A percentile compares a stretch with the other conserved stretches of the same genome.
These are phyloP conservation scores for Leccinum pellstonianum DNA, from an alignment of 768 basidiomycete species.

Conservation along the genomic window DNA sequence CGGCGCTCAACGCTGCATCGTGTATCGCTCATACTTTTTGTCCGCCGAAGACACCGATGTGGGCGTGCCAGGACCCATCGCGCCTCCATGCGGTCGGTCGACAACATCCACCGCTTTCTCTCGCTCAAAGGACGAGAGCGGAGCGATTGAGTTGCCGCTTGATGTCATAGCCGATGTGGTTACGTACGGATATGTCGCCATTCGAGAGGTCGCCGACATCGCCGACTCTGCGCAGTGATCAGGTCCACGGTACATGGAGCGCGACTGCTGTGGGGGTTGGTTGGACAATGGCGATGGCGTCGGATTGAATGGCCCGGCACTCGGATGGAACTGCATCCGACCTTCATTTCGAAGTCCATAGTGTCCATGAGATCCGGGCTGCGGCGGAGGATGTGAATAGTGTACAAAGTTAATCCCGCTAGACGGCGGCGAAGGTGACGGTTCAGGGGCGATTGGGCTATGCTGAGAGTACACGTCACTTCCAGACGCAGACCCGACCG, in stretches of 20 bases:
- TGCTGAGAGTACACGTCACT: slow-evolving; percentile 55
- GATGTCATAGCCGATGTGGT: slow-evolving; percentile 40
- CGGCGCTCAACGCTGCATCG: slow-evolving; percentile 23
- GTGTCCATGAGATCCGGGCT: slow-evolving; percentile 27
- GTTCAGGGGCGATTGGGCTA: slow-evolving; percentile 39
- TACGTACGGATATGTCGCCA: slow-evolving; percentile 33
- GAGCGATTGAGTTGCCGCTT: slow-evolving; percentile 26
- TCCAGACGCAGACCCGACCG: slow-evolving; percentile 55
- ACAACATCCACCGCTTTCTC: slow-evolving; percentile 48
- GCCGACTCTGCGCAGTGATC: slow-evolving; percentile 30
- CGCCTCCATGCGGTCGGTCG: neutral
- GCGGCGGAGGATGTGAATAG: slow-evolving; percentile 43
- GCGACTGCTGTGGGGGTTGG: slow-evolving; percentile 23
- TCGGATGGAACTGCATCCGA: slow-evolving; percentile 28
- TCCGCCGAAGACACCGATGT: slow-evolving; percentile 38
- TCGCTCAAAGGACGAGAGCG: slow-evolving; percentile 51
- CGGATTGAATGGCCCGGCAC: slow-evolving; percentile 33
- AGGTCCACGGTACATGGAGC: slow-evolving; percentile 36
- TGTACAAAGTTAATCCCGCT: slow-evolving; percentile 56
- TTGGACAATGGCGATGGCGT: slow-evolving; percentile 44
- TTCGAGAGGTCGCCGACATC: slow-evolving; percentile 37
- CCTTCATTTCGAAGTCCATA: slow-evolving; percentile 31
- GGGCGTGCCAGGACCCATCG: slow-evolving; percentile 39
- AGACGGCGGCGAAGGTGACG: slow-evolving; percentile 70
- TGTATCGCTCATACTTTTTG: slow-evolving; percentile 31